Base-by-base conservation (phyloP, 495 filamentous ascomycete genomes). In the Penicillium bialowiezense region DNA sequence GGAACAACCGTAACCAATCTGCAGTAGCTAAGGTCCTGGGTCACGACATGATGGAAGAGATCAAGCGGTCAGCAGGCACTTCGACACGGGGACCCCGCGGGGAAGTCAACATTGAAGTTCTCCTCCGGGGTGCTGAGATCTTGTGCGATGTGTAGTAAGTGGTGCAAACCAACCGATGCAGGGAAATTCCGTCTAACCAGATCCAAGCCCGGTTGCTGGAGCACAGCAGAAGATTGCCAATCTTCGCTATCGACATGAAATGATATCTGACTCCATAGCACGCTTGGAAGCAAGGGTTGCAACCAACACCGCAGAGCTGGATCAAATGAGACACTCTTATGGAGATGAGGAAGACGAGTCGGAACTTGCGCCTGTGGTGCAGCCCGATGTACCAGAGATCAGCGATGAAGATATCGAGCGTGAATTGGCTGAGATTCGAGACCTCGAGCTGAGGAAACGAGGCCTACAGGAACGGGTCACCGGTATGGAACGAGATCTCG, bases 1-100 rank as follows among this genome's bases (percentile, higher is more conserved):
- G 82, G 24, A 77, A 76, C 26, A 85, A 85, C 13, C 75, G 81
- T 57, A 80, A 85, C 46, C 87, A 89, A 57, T 93, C 90, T 5
- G 91, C 91, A 2, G 91, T 97, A 12, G 89, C 92, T 8, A 87
- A 90, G 8, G 90, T 97, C 0, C 63, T 98, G 14, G 93, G 93
- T 6, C 82, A 84, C 2, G 88, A 96, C 54, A 81, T 97, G 63
- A 88, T 92, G 65, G 85, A 90, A 39, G 82, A 87, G 63, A 90
- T 97, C 74, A 84, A 62, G 73, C 77, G 56, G 67, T 81, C 60
- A 54, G 68, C 49, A 63, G 86, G 49, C 50, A 63, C 59, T 12
- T 74, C 72, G 2, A 55, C 54, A 3, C 60, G 67, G 19, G 64
- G 67, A n/a, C 41, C 69, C 32, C 78, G 75, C 44, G 78, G 78